Evolutionary conservation across 148 eudicot genomes (phyloP).

Genomic region (Agrostemma githago): DNA sequence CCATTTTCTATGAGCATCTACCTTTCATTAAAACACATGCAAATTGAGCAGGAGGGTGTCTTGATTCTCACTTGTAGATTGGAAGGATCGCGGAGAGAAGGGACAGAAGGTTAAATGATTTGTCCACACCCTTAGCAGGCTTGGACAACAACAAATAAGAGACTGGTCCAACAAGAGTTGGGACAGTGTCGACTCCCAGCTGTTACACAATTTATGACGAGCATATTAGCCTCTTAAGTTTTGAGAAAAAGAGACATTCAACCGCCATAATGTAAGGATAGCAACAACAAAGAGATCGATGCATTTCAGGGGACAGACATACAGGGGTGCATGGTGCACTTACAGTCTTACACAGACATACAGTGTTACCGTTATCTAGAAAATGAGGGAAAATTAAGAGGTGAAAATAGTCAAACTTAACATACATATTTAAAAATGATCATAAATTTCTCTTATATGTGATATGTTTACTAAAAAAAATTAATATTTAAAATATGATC

Average conservation of each 20-base stretch:
- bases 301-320: neutral
- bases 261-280: neutral
- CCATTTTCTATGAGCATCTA: conserved; percentile 7
- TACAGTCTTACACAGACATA: neutral
- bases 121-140: conserved; percentile 95
- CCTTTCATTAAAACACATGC: neutral
- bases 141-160: conserved; percentile 75
- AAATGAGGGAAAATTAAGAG: too few species aligned
- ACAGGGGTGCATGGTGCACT: neutral
- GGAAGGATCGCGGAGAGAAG: conserved; percentile 78
- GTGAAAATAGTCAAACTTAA: too few species aligned
- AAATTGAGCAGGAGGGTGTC: neutral
- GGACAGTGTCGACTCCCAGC: conserved; percentile 85
- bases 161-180: conserved; percentile 79
- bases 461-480: too few species aligned
- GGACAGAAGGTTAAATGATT: conserved; percentile 72
- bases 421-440: too few species aligned
- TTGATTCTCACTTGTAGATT: conserved; percentile 67
- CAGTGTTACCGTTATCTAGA: too few species aligned
- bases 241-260: neutral
- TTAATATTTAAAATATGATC: too few species aligned
- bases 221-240: neutral
- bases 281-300: neutral
- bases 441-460: too few species aligned
- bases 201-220: conserved; percentile 27